Base-by-base conservation (phyloP, 148 eudicot genomes). In the Camellia sinensis region DNA sequence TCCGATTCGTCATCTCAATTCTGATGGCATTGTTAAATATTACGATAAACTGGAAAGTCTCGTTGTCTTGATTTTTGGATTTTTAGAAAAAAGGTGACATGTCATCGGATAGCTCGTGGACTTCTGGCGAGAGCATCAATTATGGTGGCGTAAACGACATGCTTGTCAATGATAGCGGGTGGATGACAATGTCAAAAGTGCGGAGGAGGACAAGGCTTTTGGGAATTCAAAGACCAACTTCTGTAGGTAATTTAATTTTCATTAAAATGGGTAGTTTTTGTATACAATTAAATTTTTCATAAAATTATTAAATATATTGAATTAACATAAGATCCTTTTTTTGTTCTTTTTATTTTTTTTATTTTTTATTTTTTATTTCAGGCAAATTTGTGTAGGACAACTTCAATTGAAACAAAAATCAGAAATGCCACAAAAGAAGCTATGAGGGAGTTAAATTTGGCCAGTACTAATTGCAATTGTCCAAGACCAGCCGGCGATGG, bases 351-450 rank as follows among this genome's bases (percentile, higher is more conserved):
- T 29, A 29, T 29, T 29, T 29, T 0, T 29, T 29, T n/a, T n/a
- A n/a, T n/a, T n/a, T n/a, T n/a, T n/a, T n/a, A n/a, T n/a, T 29
- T 29, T 29, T 29, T 29, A 29, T 29, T 29, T 29, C 44, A 85
- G 87, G 81, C 80, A 5, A 72, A 68, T 22, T 80, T 85, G 56
- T 60, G 71, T 44, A 76, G 81, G 77, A 82, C 64, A 15, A 85
- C 78, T 67, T 72, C 83, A 6, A 66, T 77, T 48, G 87, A 85
- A 67, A 45, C 81, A 9, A 80, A 61, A 67, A 57, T 85, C 18
- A 76, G 87, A 37, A 66, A 71, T 3, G 81, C 87, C 9, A 82
- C 85, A 0, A 85, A 77, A 37, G 85, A 80, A n/a, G 85, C 83
- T 17, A 13, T 85, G 15, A 79, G 48, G 62, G 79, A 80, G 18